phyloP scores from a whole-genome alignment of 1,284 basidiomycete species.

The Inonotus hispidus region DNA sequence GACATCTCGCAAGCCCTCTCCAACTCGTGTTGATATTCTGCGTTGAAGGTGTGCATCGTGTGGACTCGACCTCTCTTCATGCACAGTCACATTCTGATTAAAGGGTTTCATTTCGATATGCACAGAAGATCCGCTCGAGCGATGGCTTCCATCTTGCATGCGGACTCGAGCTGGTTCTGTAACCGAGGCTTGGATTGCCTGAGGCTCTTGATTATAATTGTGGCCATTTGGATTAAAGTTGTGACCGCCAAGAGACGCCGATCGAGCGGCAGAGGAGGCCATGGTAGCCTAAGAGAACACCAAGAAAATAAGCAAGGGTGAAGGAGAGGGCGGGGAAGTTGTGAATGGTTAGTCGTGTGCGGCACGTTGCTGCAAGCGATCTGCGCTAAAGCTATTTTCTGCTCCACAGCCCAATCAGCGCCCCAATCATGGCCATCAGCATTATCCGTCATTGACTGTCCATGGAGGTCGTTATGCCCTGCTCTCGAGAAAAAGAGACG shows the following conservation, averaged over 20 bases:
- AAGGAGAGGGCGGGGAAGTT: not conserved
- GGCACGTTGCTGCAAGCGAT: constrained; percentile 1
- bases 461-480: too few species aligned
- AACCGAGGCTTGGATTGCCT: not conserved
- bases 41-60: not conserved
- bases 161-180: not conserved
- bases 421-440: not conserved
- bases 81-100: not conserved
- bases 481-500: too few species aligned
- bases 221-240: not conserved
- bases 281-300: not conserved
- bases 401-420: not conserved
- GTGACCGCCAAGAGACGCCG: not conserved
- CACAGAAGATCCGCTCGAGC: not conserved
- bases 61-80: not conserved
- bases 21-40: not conserved
- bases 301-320: not conserved
- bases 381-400: too few species aligned
- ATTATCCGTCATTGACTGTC: not conserved
- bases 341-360: not conserved
- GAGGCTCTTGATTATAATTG: not conserved
- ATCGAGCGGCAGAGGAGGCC: not conserved
- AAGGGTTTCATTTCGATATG: not conserved
- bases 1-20: constrained; percentile 10
- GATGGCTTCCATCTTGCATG: not conserved